phyloP scores from a whole-genome alignment of 306 rosid species.

The Dryas drummondii region DNA sequence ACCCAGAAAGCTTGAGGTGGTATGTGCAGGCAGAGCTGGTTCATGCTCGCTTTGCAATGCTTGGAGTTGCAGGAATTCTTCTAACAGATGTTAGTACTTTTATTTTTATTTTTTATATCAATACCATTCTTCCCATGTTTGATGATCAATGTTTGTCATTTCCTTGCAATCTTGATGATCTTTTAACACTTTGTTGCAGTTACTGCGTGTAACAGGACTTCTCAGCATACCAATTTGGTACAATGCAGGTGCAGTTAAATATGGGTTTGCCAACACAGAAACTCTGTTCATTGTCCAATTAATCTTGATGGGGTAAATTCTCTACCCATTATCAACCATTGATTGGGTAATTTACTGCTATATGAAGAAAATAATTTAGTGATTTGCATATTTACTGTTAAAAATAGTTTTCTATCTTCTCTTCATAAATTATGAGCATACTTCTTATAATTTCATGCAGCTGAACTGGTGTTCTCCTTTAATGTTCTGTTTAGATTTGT shows the following conservation, averaged over 20 bases:
- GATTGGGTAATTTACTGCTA: constrained; percentile 16
- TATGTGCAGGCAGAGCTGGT: constrained; percentile 92
- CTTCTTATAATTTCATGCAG: neutral
- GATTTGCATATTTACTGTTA: neutral
- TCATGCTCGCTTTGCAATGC: constrained; percentile 92
- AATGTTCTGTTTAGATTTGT: constrained; percentile 54
- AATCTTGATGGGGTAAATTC: constrained; percentile 74
- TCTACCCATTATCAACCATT: constrained; percentile 5
- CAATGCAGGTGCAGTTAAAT: constrained; percentile 80
- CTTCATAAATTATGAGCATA: too few species aligned
- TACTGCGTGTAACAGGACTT: constrained; percentile 74
- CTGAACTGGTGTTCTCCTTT: neutral
- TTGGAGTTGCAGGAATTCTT: constrained; percentile 87
- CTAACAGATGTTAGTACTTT: constrained; percentile 69
- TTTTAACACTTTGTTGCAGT: constrained; percentile 40
- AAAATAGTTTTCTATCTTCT: neutral
- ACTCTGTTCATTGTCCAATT: constrained; percentile 81
- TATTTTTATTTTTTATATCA: neutral
- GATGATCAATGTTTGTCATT: neutral
- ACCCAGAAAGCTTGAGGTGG: constrained; percentile 86
- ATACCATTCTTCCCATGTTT: too few species aligned
- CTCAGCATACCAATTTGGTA: constrained; percentile 72
- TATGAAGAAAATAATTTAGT: neutral
- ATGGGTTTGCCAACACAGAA: constrained; percentile 57
- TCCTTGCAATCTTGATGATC: neutral